phyloP scores from a whole-genome alignment of 129 eudicot species.

The Centrapalus pauciflorus region DNA sequence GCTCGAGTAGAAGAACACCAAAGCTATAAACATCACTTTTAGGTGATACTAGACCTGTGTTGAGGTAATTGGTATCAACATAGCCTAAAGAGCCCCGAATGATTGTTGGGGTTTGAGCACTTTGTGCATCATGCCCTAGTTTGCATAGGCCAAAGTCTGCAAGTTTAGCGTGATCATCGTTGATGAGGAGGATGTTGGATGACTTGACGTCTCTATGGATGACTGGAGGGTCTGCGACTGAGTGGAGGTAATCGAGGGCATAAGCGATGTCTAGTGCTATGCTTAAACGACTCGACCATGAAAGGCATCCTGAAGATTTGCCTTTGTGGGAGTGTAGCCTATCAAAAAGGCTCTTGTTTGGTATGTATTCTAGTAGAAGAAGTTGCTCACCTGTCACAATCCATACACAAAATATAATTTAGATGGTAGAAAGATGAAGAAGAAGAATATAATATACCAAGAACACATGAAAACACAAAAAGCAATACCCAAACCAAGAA shows the following conservation, averaged over 20 bases:
- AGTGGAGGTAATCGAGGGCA: conserved; percentile 76
- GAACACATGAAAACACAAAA: no score
- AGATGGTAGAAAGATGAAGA: not conserved
- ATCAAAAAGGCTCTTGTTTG: conserved; percentile 69
- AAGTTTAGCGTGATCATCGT: conserved; percentile 65
- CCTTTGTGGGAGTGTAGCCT: conserved; percentile 60
- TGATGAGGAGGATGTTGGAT: conserved; percentile 58
- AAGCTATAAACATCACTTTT: conserved; percentile 80
- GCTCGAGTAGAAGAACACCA: conserved; percentile 66
- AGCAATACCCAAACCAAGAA: no score
- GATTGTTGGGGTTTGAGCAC: conserved; percentile 60
- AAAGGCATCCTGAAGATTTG: conserved; percentile 38
- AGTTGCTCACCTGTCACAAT: conserved; percentile 64
- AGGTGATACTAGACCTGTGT: conserved; percentile 63
- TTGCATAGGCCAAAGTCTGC: conserved; percentile 81
- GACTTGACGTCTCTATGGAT: conserved; percentile 76
- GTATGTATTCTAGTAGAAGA: conserved; percentile 60
- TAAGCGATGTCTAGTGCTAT: conserved; percentile 68
- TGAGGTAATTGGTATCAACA: conserved; percentile 58
- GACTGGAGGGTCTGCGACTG: conserved; percentile 71
- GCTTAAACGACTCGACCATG: conserved; percentile 75
- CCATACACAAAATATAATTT: not conserved
- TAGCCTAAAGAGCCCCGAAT: conserved; percentile 77
- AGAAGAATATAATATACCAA: no score
- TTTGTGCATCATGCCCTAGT: conserved; percentile 52